Evolutionary conservation across 495 filamentous ascomycete species (phyloP).

Genomic region (Penicillium pancosmium): DNA sequence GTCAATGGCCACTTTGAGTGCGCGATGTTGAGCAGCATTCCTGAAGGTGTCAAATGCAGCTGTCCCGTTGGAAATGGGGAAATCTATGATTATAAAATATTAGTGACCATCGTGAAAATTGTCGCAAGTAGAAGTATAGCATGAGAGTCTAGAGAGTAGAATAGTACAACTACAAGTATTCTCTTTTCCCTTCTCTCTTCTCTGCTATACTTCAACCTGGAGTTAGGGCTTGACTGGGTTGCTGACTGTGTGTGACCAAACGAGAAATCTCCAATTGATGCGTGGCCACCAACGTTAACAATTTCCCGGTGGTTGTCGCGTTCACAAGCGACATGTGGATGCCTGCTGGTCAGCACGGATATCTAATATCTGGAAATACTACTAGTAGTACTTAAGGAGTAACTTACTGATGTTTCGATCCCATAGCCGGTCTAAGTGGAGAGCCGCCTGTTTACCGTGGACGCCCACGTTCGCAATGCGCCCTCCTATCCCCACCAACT

Average conservation of each 20-base stretch:
- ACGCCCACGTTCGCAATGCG: slow-evolving; percentile 57
- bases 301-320: slow-evolving; percentile 43
- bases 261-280: slow-evolving; percentile 16
- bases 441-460: slow-evolving; percentile 44
- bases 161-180: too few species aligned
- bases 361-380: too few species aligned
- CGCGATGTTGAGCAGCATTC: slow-evolving; percentile 20
- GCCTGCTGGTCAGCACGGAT: slow-evolving; percentile 24
- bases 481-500: slow-evolving; percentile 52
- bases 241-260: slow-evolving; percentile 48
- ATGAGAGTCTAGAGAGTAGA: too few species aligned
- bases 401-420: slow-evolving; percentile 46
- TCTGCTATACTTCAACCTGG: too few species aligned
- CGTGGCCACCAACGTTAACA: slow-evolving; percentile 43
- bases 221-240: neutral
- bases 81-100: slow-evolving; percentile 13
- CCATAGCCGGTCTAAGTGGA: slow-evolving; percentile 47
- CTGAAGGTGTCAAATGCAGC: slow-evolving; percentile 22
- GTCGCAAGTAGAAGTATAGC: too few species aligned
- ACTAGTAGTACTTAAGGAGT: too few species aligned
- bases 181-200: too few species aligned
- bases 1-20: slow-evolving; percentile 31
- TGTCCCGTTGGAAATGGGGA: slow-evolving; percentile 10
- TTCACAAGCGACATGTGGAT: slow-evolving; percentile 50
- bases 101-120: neutral